Evolutionary conservation across 116 monocot genomes (phyloP).

Genomic region (Cymodocea nodosa): DNA sequence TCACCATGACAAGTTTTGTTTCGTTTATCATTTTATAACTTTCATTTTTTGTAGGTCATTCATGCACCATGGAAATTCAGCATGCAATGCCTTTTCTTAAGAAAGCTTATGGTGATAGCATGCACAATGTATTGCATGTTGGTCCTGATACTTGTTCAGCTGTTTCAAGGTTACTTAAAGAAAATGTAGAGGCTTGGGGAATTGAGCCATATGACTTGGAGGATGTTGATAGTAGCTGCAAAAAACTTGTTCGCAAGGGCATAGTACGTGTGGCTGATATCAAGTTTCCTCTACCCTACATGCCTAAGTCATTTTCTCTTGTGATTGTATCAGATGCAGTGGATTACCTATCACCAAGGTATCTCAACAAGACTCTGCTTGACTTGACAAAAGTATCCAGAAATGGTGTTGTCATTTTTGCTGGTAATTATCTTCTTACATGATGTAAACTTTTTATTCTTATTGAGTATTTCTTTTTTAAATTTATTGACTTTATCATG

Average conservation of each 20-base stretch:
- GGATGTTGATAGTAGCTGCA: slow-evolving; percentile 44
- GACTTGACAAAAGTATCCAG: slow-evolving; percentile 48
- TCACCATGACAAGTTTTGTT: neutral
- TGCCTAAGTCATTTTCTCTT: slow-evolving; percentile 47
- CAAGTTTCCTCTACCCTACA: slow-evolving; percentile 57
- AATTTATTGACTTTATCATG: neutral
- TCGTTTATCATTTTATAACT: neutral
- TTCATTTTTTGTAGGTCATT: slow-evolving; percentile 23
- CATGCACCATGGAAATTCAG: slow-evolving; percentile 43
- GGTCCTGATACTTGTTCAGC: slow-evolving; percentile 55
- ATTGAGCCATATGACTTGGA: slow-evolving; percentile 65
- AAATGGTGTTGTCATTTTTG: slow-evolving; percentile 48
- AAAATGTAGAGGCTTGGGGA: slow-evolving; percentile 51
- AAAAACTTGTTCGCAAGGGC: slow-evolving; percentile 57
- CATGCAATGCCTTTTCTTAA: slow-evolving; percentile 40
- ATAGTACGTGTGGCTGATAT: slow-evolving; percentile 53
- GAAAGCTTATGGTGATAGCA: slow-evolving; percentile 51
- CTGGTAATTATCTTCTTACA: slow-evolving; percentile 20
- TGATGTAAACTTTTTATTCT: neutral
- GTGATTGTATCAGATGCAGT: slow-evolving; percentile 67
- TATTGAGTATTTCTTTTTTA: neutral
- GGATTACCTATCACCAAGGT: slow-evolving; percentile 62
- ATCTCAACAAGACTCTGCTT: slow-evolving; percentile 52
- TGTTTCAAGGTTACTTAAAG: slow-evolving; percentile 44
- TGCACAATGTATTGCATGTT: slow-evolving; percentile 43